phyloP scores from a whole-genome alignment of 345 rosid species.

The Linum trigynum region DNA sequence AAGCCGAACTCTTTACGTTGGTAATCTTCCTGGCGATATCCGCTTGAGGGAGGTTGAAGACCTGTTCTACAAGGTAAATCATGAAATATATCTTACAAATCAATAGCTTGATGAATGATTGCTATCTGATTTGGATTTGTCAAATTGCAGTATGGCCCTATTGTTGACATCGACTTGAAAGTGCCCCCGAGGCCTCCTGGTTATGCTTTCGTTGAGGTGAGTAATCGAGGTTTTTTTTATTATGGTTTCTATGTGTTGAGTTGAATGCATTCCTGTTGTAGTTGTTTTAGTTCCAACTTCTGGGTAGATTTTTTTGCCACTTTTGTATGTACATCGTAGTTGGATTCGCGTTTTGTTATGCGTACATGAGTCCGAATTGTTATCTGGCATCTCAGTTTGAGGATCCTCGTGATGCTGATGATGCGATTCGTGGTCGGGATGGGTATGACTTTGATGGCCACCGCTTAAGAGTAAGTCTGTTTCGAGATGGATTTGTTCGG shows the following conservation, averaged over 20 bases:
- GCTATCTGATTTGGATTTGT: neutral
- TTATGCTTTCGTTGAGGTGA: constrained; percentile 8
- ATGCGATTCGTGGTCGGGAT: constrained; percentile 78
- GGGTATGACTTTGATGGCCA: constrained; percentile 76
- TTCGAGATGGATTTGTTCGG: neutral
- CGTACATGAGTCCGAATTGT: constrained; percentile 31
- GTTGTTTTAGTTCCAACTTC: neutral
- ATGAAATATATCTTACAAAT: too few species aligned
- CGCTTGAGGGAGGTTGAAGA: constrained; percentile 5
- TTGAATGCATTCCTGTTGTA: neutral
- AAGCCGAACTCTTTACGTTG: constrained; percentile 1
- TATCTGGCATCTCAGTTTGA: constrained; percentile 47
- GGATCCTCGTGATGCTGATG: constrained; percentile 58
- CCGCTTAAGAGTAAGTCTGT: constrained; percentile 46
- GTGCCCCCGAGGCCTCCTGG: constrained; percentile 9
- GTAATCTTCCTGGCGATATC: constrained; percentile 6
- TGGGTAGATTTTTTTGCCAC: constrained; percentile 4
- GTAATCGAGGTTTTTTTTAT: neutral
- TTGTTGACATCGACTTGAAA: constrained; percentile 2
- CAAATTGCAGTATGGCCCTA: constrained; percentile 1
- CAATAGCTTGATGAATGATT: neutral
- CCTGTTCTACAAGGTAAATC: constrained; percentile 4
- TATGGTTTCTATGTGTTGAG: too few species aligned
- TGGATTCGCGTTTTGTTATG: constrained; percentile 27
- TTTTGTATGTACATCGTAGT: constrained; percentile 8